These are phyloP conservation scores for Orychophragmus violaceus DNA, from an alignment of 345 rosid genomes.

Conservation along the genomic window DNA sequence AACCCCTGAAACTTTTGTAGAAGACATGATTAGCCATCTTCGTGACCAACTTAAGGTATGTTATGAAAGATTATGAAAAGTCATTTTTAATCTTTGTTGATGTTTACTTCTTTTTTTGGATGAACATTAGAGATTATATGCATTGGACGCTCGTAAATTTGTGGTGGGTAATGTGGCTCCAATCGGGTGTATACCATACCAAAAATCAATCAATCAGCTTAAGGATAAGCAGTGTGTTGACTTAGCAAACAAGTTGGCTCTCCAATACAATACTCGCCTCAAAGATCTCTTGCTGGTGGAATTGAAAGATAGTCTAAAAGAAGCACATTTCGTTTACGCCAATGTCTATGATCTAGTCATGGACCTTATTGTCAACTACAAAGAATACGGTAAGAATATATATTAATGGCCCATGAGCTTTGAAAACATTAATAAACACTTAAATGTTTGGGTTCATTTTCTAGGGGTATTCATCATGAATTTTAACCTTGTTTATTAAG, in stretches of 20 bases:
- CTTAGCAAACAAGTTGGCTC: constrained; percentile 63
- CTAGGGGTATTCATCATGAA: not conserved
- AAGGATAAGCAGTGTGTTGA: constrained; percentile 63
- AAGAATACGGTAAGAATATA: constrained; percentile 48
- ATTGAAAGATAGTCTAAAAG: constrained; percentile 55
- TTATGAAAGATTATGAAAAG: not conserved
- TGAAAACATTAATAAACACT: not conserved
- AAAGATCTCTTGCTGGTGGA: constrained; percentile 57
- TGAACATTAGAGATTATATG: constrained; percentile 56
- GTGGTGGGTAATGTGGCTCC: constrained; percentile 87
- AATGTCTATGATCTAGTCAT: constrained; percentile 71
- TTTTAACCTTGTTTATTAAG: not conserved
- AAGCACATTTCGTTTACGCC: constrained; percentile 63
- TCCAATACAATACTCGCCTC: constrained; percentile 57
- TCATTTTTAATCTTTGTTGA: not conserved
- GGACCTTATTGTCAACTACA: constrained; percentile 80
- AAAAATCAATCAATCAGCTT: constrained; percentile 62
- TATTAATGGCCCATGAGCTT: not conserved
- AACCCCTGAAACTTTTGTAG: constrained; percentile 56
- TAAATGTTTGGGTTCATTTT: not conserved
- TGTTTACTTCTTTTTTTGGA: not conserved
- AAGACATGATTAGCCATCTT: constrained; percentile 61
- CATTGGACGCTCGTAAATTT: constrained; percentile 72
- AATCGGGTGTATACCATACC: constrained; percentile 88
- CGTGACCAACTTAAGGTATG: constrained; percentile 55